These are phyloP conservation scores for Yamadazyma sp. DNA, from an alignment of 805 yeast genomes.

Conservation along the genomic window DNA sequence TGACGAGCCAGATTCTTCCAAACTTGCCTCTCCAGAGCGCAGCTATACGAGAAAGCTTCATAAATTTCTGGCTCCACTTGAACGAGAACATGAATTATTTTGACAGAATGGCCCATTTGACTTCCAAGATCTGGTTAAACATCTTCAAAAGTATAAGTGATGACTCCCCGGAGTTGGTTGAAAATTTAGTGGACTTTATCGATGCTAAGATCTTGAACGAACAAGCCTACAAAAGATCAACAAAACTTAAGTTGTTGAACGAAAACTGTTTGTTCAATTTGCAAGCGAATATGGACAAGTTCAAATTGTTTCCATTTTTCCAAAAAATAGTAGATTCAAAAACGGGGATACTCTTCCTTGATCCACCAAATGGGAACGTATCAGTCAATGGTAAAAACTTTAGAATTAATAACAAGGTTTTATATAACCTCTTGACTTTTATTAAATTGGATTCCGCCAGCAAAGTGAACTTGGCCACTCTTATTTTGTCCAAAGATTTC, in stretches of 20 bases:
- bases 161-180: slow-evolving; percentile 47
- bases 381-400: slow-evolving; percentile 51
- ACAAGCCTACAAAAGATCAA: slow-evolving; percentile 56
- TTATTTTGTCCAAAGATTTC: slow-evolving; percentile 53
- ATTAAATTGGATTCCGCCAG: slow-evolving; percentile 73
- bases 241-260: slow-evolving; percentile 74
- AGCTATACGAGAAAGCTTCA: slow-evolving; percentile 59
- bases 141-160: slow-evolving; percentile 65
- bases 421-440: slow-evolving; percentile 59
- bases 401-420: slow-evolving; percentile 64
- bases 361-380: slow-evolving; percentile 17
- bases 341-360: slow-evolving; percentile 52
- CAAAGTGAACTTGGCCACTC: slow-evolving; percentile 56
- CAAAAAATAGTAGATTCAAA: slow-evolving; percentile 42
- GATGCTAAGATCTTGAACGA: slow-evolving; percentile 57
- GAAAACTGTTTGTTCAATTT: slow-evolving; percentile 69
- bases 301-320: slow-evolving; percentile 33
- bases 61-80: slow-evolving; percentile 60
- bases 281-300: slow-evolving; percentile 27
- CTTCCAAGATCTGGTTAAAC: slow-evolving; percentile 53
- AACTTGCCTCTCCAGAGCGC: slow-evolving; percentile 54
- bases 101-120: slow-evolving; percentile 63
- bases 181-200: slow-evolving; percentile 45
- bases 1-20: slow-evolving; percentile 59
- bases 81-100: slow-evolving; percentile 49